Evolutionary conservation across 352 stramenopile species (phyloP), one percentile per base, ranked within the genome.

Genomic region (Lagenidium sp.): DNA sequence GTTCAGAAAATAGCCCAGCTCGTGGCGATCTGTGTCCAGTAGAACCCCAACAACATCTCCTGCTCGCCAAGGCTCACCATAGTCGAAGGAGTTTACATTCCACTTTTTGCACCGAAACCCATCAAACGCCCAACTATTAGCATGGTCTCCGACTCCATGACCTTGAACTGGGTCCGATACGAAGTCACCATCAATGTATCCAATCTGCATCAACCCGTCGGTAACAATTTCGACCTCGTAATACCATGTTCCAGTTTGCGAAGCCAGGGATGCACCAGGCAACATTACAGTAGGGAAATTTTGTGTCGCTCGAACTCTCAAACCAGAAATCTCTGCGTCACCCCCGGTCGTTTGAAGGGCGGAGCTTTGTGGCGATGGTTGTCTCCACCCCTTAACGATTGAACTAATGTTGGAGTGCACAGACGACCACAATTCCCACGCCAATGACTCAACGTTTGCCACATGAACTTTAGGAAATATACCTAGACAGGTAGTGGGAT

Each of bases 121-220:
- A 54, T 98, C 94, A 53, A 93, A 97, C 1, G 73, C 91, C 79
- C 80, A 98, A 40, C 87, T 97, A 39, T 73, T 79, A 1, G 42
- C 43, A 51, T 97, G 80, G 35, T 98, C 87, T 4, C 91, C 94
- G 1, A 98, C 90, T 6, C 91, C 84, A 58, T 95, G 84, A 4
- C 85, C 87, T 58, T 89, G 67, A 6, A 87, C 44, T 4, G 84
- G 55, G 46, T 95, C 85, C n/a, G 78, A 62, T 6, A 63, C 43
- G 55, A 97, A 97, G 0, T 77, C 58, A 15, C 38, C 47, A n/a
- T 92, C 82, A 18, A 95, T 70, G 73, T 94, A 98, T 2, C 94
- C 94, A 53, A 98, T 95, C 53, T 98, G 91, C 57, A 95, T 94
- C 0, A 97, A 62, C 7, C 92, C 91, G 43, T 91, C 88, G 0